Percentiles rank a stretch among this genome's conserved stretches.
These are phyloP conservation scores for Bruguiera gymnorhiza DNA, from an alignment of 345 rosid species.

Conservation along the genomic window DNA sequence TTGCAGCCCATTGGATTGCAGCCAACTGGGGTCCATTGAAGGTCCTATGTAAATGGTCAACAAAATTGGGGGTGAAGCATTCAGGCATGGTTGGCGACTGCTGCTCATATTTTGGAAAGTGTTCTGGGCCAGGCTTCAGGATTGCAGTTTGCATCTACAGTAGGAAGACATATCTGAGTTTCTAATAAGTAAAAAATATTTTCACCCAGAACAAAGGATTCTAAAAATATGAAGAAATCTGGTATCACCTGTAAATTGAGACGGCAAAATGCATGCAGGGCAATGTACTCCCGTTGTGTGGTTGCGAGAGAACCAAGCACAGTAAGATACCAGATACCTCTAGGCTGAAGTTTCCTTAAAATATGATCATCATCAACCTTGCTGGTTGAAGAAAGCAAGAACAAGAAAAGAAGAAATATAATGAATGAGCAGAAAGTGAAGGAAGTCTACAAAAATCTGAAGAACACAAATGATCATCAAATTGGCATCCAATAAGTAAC, in stretches of 20 bases:
- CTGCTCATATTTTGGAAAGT: constrained; percentile 88
- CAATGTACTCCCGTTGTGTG: constrained; percentile 97
- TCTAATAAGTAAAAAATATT: background rate
- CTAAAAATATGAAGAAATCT: background rate
- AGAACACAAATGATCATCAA: background rate
- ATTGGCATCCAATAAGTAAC: constrained; percentile 34
- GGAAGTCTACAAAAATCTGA: background rate
- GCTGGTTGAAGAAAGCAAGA: constrained; percentile 33
- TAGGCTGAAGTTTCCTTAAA: constrained; percentile 78
- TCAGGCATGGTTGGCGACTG: constrained; percentile 92
- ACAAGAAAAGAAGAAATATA: background rate
- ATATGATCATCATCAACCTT: constrained; percentile 79
- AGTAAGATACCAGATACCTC: constrained; percentile 82
- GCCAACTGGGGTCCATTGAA: constrained; percentile 91
- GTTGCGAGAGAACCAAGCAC: constrained; percentile 99
- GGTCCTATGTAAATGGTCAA: constrained; percentile 67
- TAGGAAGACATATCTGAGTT: constrained; percentile 20
- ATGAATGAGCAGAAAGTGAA: background rate
- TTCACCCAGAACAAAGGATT: background rate
- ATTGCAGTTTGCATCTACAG: constrained; percentile 92
- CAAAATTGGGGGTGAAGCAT: constrained; percentile 86
- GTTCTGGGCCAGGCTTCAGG: constrained; percentile 85
- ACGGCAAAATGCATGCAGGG: constrained; percentile 94
- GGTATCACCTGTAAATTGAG: constrained; percentile 79
- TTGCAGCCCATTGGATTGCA: constrained; percentile 99